Conservation (phyloP, 306 rosid species). For the Medicago arabica region DNA sequence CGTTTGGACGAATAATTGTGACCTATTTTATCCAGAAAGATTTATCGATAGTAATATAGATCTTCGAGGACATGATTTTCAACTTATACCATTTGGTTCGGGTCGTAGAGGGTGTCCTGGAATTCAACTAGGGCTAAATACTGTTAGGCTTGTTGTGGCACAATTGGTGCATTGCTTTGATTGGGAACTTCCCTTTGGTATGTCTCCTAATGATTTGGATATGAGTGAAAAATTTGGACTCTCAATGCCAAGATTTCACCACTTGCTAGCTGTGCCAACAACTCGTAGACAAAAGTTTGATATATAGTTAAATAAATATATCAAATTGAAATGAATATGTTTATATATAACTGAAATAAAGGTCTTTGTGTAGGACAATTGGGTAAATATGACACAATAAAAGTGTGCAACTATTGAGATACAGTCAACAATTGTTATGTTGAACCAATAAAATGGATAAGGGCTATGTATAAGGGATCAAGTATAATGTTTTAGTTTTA, state of each 20-base stretch:
- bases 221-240: slow-evolving; percentile 50
- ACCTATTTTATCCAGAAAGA: slow-evolving; percentile 52
- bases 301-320: background rate
- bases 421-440: too few species aligned
- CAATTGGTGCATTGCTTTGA: slow-evolving; percentile 54
- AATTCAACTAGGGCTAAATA: slow-evolving; percentile 47
- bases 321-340: too few species aligned
- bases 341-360: too few species aligned
- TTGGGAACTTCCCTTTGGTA: slow-evolving; percentile 51
- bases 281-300: slow-evolving; percentile 15
- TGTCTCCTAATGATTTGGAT: slow-evolving; percentile 39
- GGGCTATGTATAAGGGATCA: too few species aligned
- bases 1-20: slow-evolving; percentile 48
- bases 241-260: slow-evolving; percentile 43
- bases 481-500: too few species aligned
- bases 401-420: too few species aligned
- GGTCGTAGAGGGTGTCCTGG: slow-evolving; percentile 55
- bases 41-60: slow-evolving; percentile 35
- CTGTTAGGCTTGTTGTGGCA: slow-evolving; percentile 39
- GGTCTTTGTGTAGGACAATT: background rate
- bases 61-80: slow-evolving; percentile 41
- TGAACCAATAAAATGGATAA: too few species aligned
- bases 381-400: too few species aligned
- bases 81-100: slow-evolving; percentile 56
- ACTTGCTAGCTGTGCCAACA: slow-evolving; percentile 46